Base-by-base conservation (phyloP, 345 rosid species). In the Trapa incisa region DNA sequence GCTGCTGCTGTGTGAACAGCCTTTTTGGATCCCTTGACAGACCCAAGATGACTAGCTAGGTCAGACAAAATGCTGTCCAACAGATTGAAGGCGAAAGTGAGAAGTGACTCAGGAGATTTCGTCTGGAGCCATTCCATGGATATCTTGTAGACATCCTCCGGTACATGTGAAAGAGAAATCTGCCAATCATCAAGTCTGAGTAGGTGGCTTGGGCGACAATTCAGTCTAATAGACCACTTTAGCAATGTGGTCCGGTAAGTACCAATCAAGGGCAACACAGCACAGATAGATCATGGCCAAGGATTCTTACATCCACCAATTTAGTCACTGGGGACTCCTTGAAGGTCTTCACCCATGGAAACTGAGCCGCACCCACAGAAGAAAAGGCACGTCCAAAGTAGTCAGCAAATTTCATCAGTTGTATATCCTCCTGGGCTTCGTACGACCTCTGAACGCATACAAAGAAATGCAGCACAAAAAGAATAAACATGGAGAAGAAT, bases 281-380 rank as follows among this genome's bases (percentile, higher is more conserved):
- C 37, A 16, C 70, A 39, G 33, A 54, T 5, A 54, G 60, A n/a
- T 54, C 6, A 38, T 10, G 35, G 63, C 37, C 32, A 16, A 9
- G 38, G 64, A 70, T 60, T 74, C 94, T 84, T 68, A 87, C 91
- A 73, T 85, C 94, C 45, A 75, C 75, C 74, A 85, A 73, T 68
- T 84, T 87, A 32, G 79, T 73, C 7, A 84, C 79, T 12, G 85
- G 48, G 45, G 77, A 82, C 75, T 87, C 94, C 80, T 80, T 74
- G 81, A 87, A 80, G 64, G 76, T 67, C 81, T 84, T 87, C 70
- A 87, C 69, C 94, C 94, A 87, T 2, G 94, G 94, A 71, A 87
- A 87, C 66, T 87, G 94, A 0, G 89, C 75, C 11, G 85, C 75
- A 68, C 74, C 75, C 62, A 87, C 91, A 0, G 77, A 69, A 1